A percentile compares a stretch with the other conserved stretches of the same genome.
Conservation (phyloP, 1,284 basidiomycete genomes). For the Mycena citricolor region DNA sequence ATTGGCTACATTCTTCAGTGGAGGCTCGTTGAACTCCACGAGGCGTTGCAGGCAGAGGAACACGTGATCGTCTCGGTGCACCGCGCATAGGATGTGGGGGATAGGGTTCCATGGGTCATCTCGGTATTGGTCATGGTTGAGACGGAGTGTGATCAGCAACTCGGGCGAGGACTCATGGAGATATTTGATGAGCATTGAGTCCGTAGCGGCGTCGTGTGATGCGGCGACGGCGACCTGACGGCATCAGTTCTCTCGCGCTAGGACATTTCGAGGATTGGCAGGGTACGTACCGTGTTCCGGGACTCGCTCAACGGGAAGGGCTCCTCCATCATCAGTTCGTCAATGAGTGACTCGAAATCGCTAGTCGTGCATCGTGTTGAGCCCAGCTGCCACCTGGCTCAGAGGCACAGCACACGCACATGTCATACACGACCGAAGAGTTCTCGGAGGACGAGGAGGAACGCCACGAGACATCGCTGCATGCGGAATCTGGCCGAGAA, state of each 20-base stretch:
- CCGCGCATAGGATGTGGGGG: constrained; percentile 43
- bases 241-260: not conserved
- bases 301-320: constrained; percentile 18
- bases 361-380: not conserved
- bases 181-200: constrained; percentile 35
- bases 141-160: constrained; percentile 39
- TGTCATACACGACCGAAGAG: constrained; percentile 16
- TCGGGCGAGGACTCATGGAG: constrained; percentile 35
- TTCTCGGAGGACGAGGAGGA: constrained; percentile 11
- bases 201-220: constrained; percentile 14
- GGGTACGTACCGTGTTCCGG: constrained; percentile 11
- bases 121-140: constrained; percentile 42
- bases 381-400: too few species aligned
- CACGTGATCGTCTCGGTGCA: constrained; percentile 39
- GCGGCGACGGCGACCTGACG: constrained; percentile 13
- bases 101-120: constrained; percentile 54
- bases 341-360: constrained; percentile 22
- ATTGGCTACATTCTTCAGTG: constrained; percentile 42
- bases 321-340: constrained; percentile 18
- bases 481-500: too few species aligned
- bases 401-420: constrained; percentile 3
- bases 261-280: too few species aligned
- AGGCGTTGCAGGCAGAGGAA: constrained; percentile 46
- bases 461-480: too few species aligned
- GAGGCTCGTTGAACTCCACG: constrained; percentile 42